Evolutionary conservation across 2,329 filamentous ascomycete genomes (phyloP).

Genomic region (Fusarium proliferatum): DNA sequence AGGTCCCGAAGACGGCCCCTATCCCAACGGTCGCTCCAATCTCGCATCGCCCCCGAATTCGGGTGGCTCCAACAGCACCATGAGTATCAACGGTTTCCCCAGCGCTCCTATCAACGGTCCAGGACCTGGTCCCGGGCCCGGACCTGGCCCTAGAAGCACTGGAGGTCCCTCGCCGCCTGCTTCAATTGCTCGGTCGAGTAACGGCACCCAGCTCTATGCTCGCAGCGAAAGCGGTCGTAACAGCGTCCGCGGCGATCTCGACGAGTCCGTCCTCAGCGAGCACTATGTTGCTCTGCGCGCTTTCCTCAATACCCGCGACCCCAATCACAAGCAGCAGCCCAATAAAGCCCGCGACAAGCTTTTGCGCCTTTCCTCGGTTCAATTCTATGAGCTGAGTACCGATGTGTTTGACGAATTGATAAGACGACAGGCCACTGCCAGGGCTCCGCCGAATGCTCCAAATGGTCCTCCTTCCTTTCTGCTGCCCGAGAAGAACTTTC

Average conservation of each 20-base stretch:
- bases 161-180: slow-evolving; percentile 85
- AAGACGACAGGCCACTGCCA: slow-evolving; percentile 78
- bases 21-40: slow-evolving; percentile 66
- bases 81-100: slow-evolving; percentile 71
- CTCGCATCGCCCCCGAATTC: slow-evolving; percentile 78
- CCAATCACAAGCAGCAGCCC: slow-evolving; percentile 77
- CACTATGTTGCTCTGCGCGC: slow-evolving; percentile 84
- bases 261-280: slow-evolving; percentile 74
- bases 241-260: slow-evolving; percentile 68
- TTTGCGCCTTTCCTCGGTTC: slow-evolving; percentile 85
- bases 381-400: slow-evolving; percentile 97
- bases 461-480: slow-evolving; percentile 76
- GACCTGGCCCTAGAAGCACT: slow-evolving; percentile 63
- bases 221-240: slow-evolving; percentile 71
- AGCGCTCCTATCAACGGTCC: slow-evolving; percentile 42
- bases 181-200: slow-evolving; percentile 87
- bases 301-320: slow-evolving; percentile 82
- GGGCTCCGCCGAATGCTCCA: slow-evolving; percentile 64
- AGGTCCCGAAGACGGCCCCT: slow-evolving; percentile 63
- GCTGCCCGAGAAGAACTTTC: slow-evolving; percentile 87
- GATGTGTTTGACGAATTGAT: slow-evolving; percentile 97
- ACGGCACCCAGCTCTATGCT: slow-evolving; percentile 77
- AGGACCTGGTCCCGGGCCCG: slow-evolving; percentile 60
- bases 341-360: slow-evolving; percentile 96
- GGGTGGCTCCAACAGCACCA: slow-evolving; percentile 66